Evolutionary conservation across 768 basidiomycete genomes (phyloP).

Genomic region (Trametes coccinea): DNA sequence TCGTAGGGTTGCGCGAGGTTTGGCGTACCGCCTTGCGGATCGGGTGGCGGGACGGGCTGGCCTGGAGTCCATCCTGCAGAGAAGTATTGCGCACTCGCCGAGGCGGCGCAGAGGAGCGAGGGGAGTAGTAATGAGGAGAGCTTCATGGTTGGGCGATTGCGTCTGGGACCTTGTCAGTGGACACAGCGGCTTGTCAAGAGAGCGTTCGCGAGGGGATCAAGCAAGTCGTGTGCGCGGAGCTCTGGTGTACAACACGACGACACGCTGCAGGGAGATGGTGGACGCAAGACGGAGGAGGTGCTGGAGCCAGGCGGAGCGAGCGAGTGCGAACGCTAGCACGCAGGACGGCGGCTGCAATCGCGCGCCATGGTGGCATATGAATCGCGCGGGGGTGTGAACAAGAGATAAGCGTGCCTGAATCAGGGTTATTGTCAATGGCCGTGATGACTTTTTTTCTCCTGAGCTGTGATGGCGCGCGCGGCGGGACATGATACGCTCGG

Average conservation of each 20-base stretch:
- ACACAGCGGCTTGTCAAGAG: background rate
- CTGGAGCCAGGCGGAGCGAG: constrained; percentile 12
- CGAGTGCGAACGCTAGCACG: background rate
- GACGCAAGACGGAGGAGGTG: constrained; percentile 1
- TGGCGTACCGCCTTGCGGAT: constrained; percentile 4
- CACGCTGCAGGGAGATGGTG: too few species aligned
- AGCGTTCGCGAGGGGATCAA: constrained; percentile 12
- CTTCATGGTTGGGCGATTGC: constrained; percentile 50
- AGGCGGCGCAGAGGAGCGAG: constrained; percentile 35
- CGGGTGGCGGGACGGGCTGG: constrained; percentile 46
- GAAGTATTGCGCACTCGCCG: constrained; percentile 67
- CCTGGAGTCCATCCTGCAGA: constrained; percentile 83
- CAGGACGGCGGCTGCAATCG: background rate
- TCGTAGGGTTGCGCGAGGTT: constrained; percentile 11
- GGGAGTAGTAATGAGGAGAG: constrained; percentile 36
- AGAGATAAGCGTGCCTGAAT: constrained; percentile 20
- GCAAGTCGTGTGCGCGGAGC: background rate
- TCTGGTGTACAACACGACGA: too few species aligned
- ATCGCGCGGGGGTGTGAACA: constrained; percentile 8
- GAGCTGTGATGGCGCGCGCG: background rate
- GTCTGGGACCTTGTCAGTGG: background rate
- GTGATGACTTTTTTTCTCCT: constrained; percentile 2
- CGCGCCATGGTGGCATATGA: background rate
- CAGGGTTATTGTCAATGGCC: constrained; percentile 8
- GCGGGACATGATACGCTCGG: background rate